phyloP scores from a whole-genome alignment of 176 grass and related monocot species.

The Cymbopogon citratus region DNA sequence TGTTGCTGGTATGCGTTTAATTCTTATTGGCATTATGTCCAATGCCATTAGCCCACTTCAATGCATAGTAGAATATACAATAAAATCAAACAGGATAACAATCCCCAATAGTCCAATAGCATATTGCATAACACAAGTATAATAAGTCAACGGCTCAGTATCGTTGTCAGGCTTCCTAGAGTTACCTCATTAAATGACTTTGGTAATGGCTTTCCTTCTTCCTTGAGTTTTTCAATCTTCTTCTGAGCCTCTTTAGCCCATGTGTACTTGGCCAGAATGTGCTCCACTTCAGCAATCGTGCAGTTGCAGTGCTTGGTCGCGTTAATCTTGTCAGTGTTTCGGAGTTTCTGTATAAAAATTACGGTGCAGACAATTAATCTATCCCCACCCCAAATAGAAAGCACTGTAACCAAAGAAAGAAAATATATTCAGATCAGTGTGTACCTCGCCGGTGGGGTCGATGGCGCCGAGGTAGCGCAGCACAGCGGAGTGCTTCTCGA shows the following conservation, averaged over 20 bases:
- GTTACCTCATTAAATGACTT: conserved; percentile 76
- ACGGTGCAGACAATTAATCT: conserved; percentile 4
- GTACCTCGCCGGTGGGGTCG: conserved; percentile 62
- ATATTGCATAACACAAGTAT: neutral
- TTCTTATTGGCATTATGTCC: neutral
- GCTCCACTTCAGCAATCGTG: conserved; percentile 88
- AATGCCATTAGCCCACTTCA: neutral
- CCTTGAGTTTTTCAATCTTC: conserved; percentile 72
- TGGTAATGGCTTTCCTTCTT: conserved; percentile 84
- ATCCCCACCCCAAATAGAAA: neutral
- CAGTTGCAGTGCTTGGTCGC: conserved; percentile 83
- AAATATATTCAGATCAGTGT: neutral
- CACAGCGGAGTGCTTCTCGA: conserved; percentile 69
- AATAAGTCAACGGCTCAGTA: neutral
- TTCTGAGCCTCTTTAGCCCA: conserved; percentile 93
- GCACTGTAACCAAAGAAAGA: neutral
- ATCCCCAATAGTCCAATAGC: neutral
- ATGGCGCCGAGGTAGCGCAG: conserved; percentile 68
- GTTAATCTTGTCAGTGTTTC: conserved; percentile 63
- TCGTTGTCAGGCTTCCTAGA: neutral
- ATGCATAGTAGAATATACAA: neutral
- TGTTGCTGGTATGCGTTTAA: neutral
- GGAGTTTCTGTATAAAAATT: conserved; percentile 50
- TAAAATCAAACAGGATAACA: neutral
- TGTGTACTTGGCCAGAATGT: conserved; percentile 79